Evolutionary conservation across 768 basidiomycete species (phyloP).

Genomic region (Hirschioporus abietinus): DNA sequence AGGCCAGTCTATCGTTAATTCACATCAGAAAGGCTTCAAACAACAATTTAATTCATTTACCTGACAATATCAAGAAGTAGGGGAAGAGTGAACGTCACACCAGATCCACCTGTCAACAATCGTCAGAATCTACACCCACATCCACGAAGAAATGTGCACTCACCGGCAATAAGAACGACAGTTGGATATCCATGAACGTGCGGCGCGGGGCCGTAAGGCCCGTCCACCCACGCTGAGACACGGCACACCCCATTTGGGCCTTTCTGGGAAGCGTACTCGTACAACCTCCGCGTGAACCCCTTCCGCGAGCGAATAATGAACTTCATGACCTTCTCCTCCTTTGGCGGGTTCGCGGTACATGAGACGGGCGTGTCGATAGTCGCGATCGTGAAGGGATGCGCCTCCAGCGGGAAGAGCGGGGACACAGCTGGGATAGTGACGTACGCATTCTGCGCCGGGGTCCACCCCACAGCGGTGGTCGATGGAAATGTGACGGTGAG

Average conservation of each 20-base stretch:
- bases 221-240: conserved; percentile 26
- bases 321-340: background rate
- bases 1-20: background rate
- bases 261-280: background rate
- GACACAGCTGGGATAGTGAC: background rate
- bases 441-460: background rate
- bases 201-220: conserved; percentile 39
- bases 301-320: background rate
- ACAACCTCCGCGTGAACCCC: background rate
- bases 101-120: background rate
- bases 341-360: background rate
- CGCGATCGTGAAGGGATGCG: background rate
- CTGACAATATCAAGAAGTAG: background rate
- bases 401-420: background rate
- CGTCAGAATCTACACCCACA: background rate
- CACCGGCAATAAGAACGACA: conserved; percentile 38
- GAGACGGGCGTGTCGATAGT: background rate
- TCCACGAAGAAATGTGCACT: conserved; percentile 6
- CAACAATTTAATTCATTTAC: background rate
- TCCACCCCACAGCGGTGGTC: background rate
- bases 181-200: conserved; percentile 31
- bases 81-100: background rate
- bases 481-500: background rate
- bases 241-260: background rate
- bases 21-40: background rate